Conservation (phyloP, 441 rosid species). For the Syzygium malaccense region DNA sequence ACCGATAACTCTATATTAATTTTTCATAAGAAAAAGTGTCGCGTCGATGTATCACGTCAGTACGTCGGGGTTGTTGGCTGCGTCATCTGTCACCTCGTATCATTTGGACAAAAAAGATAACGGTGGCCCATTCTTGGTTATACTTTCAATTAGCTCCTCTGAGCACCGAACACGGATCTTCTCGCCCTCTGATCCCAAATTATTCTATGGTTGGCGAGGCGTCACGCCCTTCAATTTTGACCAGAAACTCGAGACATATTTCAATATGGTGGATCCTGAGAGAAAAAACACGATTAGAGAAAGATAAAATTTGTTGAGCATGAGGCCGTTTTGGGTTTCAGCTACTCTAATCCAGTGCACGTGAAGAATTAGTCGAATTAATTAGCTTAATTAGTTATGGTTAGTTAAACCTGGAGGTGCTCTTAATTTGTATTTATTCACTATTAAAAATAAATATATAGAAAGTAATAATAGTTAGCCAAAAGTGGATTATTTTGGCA, state of each 20-base stretch:
- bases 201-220: background rate
- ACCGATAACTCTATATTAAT: background rate
- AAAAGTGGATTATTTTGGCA: background rate
- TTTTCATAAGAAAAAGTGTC: background rate
- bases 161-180: background rate
- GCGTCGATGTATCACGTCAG: background rate
- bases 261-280: background rate
- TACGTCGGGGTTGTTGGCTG: background rate
- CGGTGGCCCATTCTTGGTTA: background rate
- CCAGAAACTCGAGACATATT: background rate
- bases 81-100: background rate
- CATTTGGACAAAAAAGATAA: background rate
- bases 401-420: background rate
- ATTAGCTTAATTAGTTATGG: background rate
- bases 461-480: background rate
- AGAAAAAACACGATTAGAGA: background rate
- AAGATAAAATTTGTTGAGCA: background rate
- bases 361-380: background rate
- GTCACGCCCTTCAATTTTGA: background rate
- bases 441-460: background rate
- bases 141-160: background rate
- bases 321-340: background rate
- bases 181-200: background rate
- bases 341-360: background rate
- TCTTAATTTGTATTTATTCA: background rate